A percentile compares a stretch with the other conserved stretches of the same genome.
Conservation (phyloP, 2,329 filamentous ascomycete genomes). For the Penicillium sp. region DNA sequence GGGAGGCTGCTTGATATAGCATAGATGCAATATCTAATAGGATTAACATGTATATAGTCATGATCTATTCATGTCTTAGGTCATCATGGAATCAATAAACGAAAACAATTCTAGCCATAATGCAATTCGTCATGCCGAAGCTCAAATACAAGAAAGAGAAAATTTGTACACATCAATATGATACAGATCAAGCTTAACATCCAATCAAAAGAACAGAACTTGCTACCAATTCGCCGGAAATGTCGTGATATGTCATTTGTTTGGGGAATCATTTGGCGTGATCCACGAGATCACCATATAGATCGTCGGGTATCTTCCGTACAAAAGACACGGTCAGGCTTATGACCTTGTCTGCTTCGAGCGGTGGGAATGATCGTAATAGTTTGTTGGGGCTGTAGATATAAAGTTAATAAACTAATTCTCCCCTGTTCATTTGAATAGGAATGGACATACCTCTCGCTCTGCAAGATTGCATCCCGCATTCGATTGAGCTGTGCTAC, state of each 20-base stretch:
- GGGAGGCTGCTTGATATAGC: constrained; percentile 58
- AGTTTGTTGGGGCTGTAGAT: constrained; percentile 79
- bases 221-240: neutral
- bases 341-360: constrained; percentile 81
- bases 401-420: neutral
- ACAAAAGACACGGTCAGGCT: constrained; percentile 80
- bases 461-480: constrained; percentile 76
- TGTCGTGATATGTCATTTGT: neutral
- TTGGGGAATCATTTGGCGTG: constrained; percentile 59
- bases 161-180: neutral
- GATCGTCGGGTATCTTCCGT: constrained; percentile 81
- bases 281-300: constrained; percentile 83
- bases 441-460: constrained; percentile 62
- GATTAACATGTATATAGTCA: neutral
- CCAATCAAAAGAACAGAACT: neutral
- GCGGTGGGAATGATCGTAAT: constrained; percentile 77
- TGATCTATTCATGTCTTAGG: neutral
- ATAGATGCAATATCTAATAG: neutral
- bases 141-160: neutral
- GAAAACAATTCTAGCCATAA: neutral
- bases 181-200: neutral
- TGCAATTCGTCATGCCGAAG: neutral
- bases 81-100: neutral
- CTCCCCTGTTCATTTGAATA: neutral
- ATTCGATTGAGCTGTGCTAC: constrained; percentile 91